Base-by-base conservation (phyloP, 805 yeast genomes). In the Debaryomyces maramus region DNA sequence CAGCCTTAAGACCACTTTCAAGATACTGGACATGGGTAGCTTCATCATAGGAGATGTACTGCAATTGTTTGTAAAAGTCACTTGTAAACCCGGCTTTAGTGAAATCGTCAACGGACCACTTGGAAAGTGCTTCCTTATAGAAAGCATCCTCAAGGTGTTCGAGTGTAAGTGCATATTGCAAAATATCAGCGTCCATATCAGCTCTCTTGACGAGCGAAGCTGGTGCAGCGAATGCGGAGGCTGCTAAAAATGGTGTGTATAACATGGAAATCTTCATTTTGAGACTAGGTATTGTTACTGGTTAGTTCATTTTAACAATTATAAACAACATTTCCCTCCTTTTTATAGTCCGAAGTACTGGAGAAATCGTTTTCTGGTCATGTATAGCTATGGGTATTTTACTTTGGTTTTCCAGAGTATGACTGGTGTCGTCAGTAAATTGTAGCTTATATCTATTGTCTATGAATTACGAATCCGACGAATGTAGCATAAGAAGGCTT, bases 161-260 rank as follows among this genome's bases (percentile, higher is more conserved):
- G 6, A 30, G 33, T 6, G 33, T 30, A 13, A 30, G 21, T n/a
- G 33, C 33, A 30, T 16, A 30, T 18, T 30, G 33, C 33, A 30
- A 30, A 13, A 30, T 30, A 30, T 30, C 33, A 30, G 7, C 16
- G 14, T 30, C 33, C 11, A 30, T 30, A 6, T 30, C 21, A 30
- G n/a, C 33, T 16, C 33, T 16, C 14, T 30, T 30, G n/a, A 11
- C 33, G 14, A 30, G 11, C 18, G n/a, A 5, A 16, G n/a, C 19
- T 30, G 33, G 33, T 11, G 21, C 21, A 15, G 33, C 33, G 18
- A 24, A 7, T 2, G 13, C 13, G 28, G 28, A 24, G 3, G 28
- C 10, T 4, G 13, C 28, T 15, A 24, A n/a, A n/a, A 24, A 24
- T 7, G 15, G 15, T 13, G 15, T 8, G 6, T n/a, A 2, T 24